These are phyloP conservation scores for Trichoderma citrinoviride DNA, from an alignment of 2,329 filamentous ascomycete genomes.

Conservation along the genomic window DNA sequence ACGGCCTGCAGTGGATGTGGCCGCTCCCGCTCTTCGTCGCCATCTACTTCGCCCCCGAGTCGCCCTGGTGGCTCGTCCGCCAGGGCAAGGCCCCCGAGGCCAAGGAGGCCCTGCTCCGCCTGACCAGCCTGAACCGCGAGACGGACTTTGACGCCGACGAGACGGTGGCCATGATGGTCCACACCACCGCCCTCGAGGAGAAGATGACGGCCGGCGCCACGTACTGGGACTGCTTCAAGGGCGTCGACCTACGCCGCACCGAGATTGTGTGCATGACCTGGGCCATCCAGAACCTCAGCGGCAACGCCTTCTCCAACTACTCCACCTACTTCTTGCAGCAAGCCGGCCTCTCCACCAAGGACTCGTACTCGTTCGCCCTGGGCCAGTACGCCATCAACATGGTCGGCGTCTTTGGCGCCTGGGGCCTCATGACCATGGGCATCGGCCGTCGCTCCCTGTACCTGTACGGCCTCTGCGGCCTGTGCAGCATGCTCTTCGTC, in stretches of 20 bases:
- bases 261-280: constrained; percentile 65
- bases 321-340: constrained; percentile 63
- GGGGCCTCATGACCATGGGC: constrained; percentile 73
- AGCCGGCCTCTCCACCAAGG: constrained; percentile 52
- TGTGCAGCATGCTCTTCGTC: constrained; percentile 74
- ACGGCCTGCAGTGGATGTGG: constrained; percentile 77
- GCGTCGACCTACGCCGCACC: constrained; percentile 73
- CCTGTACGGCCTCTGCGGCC: constrained; percentile 68
- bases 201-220: constrained; percentile 69
- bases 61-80: constrained; percentile 74
- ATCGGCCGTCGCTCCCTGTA: constrained; percentile 75
- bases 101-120: constrained; percentile 61
- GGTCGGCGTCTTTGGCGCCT: constrained; percentile 76
- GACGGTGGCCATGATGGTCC: constrained; percentile 88
- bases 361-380: constrained; percentile 59
- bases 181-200: constrained; percentile 79
- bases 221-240: constrained; percentile 82
- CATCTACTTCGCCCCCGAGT: constrained; percentile 67
- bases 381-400: constrained; percentile 71
- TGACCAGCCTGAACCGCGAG: constrained; percentile 62
- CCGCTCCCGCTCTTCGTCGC: constrained; percentile 64
- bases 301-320: constrained; percentile 64
- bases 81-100: constrained; percentile 63
- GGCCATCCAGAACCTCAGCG: constrained; percentile 62
- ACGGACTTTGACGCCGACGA: constrained; percentile 78